These are phyloP conservation scores for Orychophragmus violaceus DNA, from an alignment of 345 rosid genomes.

Conservation along the genomic window DNA sequence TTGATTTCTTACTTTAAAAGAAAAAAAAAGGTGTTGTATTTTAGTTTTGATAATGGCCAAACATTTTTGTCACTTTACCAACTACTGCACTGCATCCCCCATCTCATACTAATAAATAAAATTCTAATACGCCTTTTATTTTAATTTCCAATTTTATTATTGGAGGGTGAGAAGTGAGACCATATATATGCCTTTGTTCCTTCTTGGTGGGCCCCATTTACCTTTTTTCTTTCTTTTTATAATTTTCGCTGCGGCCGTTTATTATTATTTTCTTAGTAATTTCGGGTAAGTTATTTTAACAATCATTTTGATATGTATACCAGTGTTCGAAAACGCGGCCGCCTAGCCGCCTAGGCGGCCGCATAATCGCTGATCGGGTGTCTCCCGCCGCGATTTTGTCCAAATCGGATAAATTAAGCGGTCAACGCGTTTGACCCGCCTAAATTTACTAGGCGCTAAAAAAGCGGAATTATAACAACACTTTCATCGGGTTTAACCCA, in stretches of 20 bases:
- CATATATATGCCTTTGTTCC: conserved; percentile 22
- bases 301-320: conserved; percentile 8
- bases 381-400: no score
- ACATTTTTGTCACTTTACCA: conserved; percentile 27
- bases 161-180: conserved; percentile 27
- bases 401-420: no score
- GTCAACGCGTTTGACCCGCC: no score
- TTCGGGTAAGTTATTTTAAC: not conserved
- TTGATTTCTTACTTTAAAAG: no score
- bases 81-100: conserved; percentile 16
- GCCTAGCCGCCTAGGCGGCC: no score
- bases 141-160: conserved; percentile 19
- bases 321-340: no score
- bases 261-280: not conserved
- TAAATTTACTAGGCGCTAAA: no score
- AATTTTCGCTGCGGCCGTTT: not conserved
- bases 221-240: not conserved
- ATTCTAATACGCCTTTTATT: not conserved
- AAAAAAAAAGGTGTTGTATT: no score
- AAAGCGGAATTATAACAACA: no score
- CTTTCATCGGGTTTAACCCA: no score
- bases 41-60: conserved; percentile 24
- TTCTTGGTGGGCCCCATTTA: not conserved
- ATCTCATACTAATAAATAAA: not conserved
- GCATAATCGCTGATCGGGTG: no score